Evolutionary conservation across 495 filamentous ascomycete genomes (phyloP).

Genomic region (Talaromyces borbonicus): DNA sequence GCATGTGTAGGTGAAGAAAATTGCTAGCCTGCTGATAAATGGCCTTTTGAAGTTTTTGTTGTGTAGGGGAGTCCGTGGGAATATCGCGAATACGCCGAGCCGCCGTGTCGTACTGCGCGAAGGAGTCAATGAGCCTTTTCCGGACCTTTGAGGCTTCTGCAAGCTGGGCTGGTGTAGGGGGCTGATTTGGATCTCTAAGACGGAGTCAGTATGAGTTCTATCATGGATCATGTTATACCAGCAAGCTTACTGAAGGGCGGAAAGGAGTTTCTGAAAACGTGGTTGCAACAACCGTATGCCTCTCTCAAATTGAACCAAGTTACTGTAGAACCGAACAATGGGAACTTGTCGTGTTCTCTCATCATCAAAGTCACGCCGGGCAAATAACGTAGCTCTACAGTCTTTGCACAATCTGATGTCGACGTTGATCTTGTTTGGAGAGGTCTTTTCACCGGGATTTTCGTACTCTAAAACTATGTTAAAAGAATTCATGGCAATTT

Average conservation of each 20-base stretch:
- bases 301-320: constrained; percentile 76
- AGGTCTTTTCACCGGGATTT: constrained; percentile 48
- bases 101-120: constrained; percentile 79
- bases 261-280: constrained; percentile 72
- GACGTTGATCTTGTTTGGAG: constrained; percentile 46
- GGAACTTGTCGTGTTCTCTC: constrained; percentile 58
- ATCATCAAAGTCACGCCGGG: constrained; percentile 69
- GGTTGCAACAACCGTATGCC: constrained; percentile 81
- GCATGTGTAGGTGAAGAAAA: constrained; percentile 86
- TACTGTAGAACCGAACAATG: constrained; percentile 76
- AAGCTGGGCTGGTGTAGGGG: constrained; percentile 65
- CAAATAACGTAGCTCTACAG: constrained; percentile 77
- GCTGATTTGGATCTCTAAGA: constrained; percentile 53
- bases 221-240: neutral
- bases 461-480: constrained; percentile 9
- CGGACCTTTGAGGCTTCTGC: constrained; percentile 84
- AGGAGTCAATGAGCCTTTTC: constrained; percentile 83
- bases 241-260: constrained; percentile 48
- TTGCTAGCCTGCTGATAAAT: constrained; percentile 74
- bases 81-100: constrained; percentile 75
- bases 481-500: neutral
- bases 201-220: neutral
- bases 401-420: constrained; percentile 88
- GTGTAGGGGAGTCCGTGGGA: constrained; percentile 59
- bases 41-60: constrained; percentile 68